A percentile compares a stretch with the other conserved stretches of the same genome.
Conservation (phyloP, 768 basidiomycete species). For the Rhizopogon vulgaris region DNA sequence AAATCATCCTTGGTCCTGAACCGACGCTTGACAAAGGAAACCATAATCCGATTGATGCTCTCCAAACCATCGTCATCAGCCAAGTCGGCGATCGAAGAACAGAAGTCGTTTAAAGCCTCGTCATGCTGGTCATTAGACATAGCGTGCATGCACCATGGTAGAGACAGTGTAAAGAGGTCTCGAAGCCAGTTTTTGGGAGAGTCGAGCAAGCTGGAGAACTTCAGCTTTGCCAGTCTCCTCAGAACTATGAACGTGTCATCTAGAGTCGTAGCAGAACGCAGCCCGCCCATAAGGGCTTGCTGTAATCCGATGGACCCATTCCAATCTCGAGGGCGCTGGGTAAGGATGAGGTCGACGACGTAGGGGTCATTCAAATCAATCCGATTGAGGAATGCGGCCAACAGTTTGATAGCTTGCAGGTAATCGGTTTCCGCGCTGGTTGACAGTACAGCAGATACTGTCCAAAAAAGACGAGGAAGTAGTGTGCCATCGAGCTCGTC, state of each 20-base stretch:
- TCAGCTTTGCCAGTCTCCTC: constrained; percentile 51
- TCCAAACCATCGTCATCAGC: constrained; percentile 67
- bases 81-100: constrained; percentile 63
- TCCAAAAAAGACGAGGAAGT: constrained; percentile 86
- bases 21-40: constrained; percentile 77
- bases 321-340: constrained; percentile 71
- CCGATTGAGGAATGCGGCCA: constrained; percentile 59
- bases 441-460: constrained; percentile 69
- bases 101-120: constrained; percentile 59
- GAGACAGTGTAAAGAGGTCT: constrained; percentile 72
- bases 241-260: constrained; percentile 64
- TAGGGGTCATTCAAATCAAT: constrained; percentile 65
- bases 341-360: constrained; percentile 63
- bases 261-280: constrained; percentile 73
- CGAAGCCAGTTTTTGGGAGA: constrained; percentile 63
- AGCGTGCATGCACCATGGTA: constrained; percentile 87
- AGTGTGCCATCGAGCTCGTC: constrained; percentile 54
- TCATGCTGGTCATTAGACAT: constrained; percentile 62
- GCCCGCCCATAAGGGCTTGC: constrained; percentile 62
- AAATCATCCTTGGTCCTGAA: constrained; percentile 94
- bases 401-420: constrained; percentile 52
- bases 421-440: constrained; percentile 85
- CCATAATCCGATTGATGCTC: constrained; percentile 86
- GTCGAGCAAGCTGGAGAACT: constrained; percentile 66
- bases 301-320: constrained; percentile 59